Base-by-base conservation (phyloP, 257 asterid species). In the Nicotiana knightiana region DNA sequence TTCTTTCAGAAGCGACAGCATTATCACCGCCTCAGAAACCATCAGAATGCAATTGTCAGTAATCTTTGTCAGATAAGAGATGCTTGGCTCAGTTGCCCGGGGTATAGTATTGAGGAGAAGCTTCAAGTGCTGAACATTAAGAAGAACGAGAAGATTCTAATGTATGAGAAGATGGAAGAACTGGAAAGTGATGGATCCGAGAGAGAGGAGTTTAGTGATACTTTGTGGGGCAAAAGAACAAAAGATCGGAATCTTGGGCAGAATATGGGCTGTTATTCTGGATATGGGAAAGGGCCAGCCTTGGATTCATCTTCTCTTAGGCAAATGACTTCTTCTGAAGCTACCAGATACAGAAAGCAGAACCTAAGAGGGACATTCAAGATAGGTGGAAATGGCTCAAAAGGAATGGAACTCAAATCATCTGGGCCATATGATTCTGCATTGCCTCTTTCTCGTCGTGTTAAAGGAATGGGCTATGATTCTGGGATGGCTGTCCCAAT, bases 101-200 rank as follows among this genome's bases (percentile, higher is more conserved):
- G 96, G 35, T 94, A 94, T 84, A 93, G 99, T 82, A 92, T 94
- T 73, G 98, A 97, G 79, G 98, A 97, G 91, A 97, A 93, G 92
- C 98, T 94, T 76, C 97, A 91, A 81, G 97, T 97, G 67, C 86
- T 93, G 91, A 96, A 92, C 87, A 97, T 97, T 65, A 87, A 91
- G 97, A 92, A 87, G 87, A 94, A 94, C 81, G 97, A 92, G 89
- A 97, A 93, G 86, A 94, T 97, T 86, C 88, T 94, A 90, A 94
- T 93, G 97, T 88, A 91, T 86, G 99, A 96, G 88, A 96, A 92
- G 88, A 92, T 90, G 92, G 98, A 96, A 86, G 98, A 91, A 82
- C 68, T 89, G 82, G 90, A 83, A 73, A 94, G 92, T 75, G 98
- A 92, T 57, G 89, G 97, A 13, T 94, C 98, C 67, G 98, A 92